Evolutionary conservation across 2,329 filamentous ascomycete species (phyloP).

Genomic region (Xylaria sp.): DNA sequence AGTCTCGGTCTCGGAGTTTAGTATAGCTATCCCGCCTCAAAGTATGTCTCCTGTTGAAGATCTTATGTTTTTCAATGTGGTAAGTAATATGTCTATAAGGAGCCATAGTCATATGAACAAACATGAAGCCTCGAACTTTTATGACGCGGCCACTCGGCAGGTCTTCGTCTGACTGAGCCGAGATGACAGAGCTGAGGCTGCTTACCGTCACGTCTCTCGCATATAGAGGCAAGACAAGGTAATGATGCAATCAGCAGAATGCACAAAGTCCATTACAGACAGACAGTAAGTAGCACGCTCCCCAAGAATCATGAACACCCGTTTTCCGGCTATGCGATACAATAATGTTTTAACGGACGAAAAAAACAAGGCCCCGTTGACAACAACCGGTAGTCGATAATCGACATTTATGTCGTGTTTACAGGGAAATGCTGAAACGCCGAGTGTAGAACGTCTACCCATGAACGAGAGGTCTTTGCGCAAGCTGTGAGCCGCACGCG

Average conservation of each 20-base stretch:
- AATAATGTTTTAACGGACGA: neutral
- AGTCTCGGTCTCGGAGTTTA: neutral
- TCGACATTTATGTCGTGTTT: slow-evolving; percentile 6
- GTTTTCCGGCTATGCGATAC: neutral
- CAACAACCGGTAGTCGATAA: slow-evolving; percentile 11
- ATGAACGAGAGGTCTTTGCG: slow-evolving; percentile 16
- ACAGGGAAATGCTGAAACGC: slow-evolving; percentile 25
- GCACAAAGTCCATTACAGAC: slow-evolving; percentile 7
- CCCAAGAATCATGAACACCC: neutral
- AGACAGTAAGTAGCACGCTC: neutral
- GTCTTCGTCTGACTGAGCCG: slow-evolving; percentile 41
- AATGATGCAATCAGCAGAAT: slow-evolving; percentile 20
- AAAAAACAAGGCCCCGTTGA: neutral
- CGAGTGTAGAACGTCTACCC: slow-evolving; percentile 16
- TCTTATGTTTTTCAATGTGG: slow-evolving; percentile 6
- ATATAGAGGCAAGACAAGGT: slow-evolving; percentile 4
- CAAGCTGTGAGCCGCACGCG: slow-evolving; percentile 33
- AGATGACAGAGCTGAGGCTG: slow-evolving; percentile 8
- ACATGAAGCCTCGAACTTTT: slow-evolving; percentile 35
- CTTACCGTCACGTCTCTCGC: slow-evolving; percentile 17
- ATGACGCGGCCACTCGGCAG: slow-evolving; percentile 52
- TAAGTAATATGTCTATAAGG: neutral
- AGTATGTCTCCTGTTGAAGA: neutral
- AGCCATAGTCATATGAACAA: neutral
- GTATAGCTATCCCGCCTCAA: slow-evolving; percentile 8